Evolutionary conservation across 352 stramenopile species (phyloP), one percentile per base, ranked within the genome.

Genomic region (Poterioochromonas sp.): DNA sequence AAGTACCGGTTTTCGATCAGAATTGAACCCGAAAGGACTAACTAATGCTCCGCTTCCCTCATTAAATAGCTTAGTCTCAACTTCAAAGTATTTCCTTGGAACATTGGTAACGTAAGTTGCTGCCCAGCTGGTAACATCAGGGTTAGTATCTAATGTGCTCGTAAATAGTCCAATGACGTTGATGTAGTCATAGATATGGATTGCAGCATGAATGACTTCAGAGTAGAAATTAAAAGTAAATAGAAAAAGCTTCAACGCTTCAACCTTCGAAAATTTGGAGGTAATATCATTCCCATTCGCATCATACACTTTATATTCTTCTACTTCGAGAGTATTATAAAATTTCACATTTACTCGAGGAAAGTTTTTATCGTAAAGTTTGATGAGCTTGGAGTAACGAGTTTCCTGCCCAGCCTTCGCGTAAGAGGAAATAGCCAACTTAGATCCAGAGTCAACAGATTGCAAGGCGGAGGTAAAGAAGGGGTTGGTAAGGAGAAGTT

Each of bases 141-240:
- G 15, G 26, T 58, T 26, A 26, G 15, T 26, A n/a, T n/a, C n/a
- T n/a, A n/a, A n/a, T 15, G 47, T 58, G 15, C 15, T 26, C 15
- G 15, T 15, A 15, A 58, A 58, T 26, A 58, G 47, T 26, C 15
- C 47, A 26, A 26, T 58, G 47, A 26, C 26, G 15, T 26, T 26
- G 47, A 58, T 58, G n/a, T n/a, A n/a, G 47, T 58, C 47, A 58
- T 26, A 58, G 47, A 58, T 58, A 58, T 58, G 47, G 26, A 58
- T 58, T 26, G 26, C 15, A 15, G 47, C 47, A 58, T 58, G 47
- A 26, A 58, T 26, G 47, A 58, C 47, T 26, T 58, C 47, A 26
- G 47, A 15, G 47, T 26, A 58, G 47, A 26, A 58, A 58, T 26
- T 26, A 15, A 58, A 58, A 26, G 47, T 58, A 26, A 58, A 15